A percentile compares a stretch with the other conserved stretches of the same genome.
These are phyloP conservation scores for Ophiostoma sp. DNA, from an alignment of 2,329 filamentous ascomycete species.

Conservation along the genomic window DNA sequence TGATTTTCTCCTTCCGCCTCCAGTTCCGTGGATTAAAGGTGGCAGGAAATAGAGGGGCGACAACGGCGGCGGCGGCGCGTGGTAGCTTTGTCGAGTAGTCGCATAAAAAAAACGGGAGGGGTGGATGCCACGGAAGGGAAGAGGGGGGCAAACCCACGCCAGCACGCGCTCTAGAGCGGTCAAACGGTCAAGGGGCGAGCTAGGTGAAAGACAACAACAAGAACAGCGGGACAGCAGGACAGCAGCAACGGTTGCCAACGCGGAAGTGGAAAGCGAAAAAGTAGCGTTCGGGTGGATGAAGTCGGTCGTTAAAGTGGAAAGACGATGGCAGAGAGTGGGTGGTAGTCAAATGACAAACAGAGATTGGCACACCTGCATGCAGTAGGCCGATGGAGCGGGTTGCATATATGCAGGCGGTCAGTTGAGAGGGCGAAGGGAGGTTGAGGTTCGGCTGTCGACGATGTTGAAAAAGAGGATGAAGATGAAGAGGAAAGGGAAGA, in stretches of 20 bases:
- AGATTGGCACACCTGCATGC: conserved; percentile 20
- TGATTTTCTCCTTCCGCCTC: background rate
- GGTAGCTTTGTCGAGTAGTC: conserved; percentile 12
- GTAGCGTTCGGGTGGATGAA: background rate
- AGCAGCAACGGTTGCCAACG: conserved; percentile 5
- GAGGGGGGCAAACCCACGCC: conserved; percentile 19
- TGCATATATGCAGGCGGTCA: conserved; percentile 19
- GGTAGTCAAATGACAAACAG: conserved; percentile 14
- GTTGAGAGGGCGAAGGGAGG: background rate
- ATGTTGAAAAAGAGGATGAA: background rate
- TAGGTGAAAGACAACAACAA: background rate
- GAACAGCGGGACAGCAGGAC: background rate
- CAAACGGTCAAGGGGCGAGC: conserved; percentile 8
- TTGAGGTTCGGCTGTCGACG: background rate
- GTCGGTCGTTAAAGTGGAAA: background rate
- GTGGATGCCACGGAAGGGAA: conserved; percentile 16
- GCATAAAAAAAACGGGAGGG: conserved; percentile 15
- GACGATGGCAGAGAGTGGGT: background rate
- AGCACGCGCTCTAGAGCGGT: conserved; percentile 21
- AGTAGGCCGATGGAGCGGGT: background rate
- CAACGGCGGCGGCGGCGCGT: conserved; percentile 15
- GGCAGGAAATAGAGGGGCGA: conserved; percentile 15
- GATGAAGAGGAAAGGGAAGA: background rate
- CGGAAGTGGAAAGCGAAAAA: conserved; percentile 4
- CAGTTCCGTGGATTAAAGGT: background rate